A percentile compares a stretch with the other conserved stretches of the same genome.
These are phyloP conservation scores for Wolfiporia cocos DNA, from an alignment of 1,284 basidiomycete species.

Conservation along the genomic window DNA sequence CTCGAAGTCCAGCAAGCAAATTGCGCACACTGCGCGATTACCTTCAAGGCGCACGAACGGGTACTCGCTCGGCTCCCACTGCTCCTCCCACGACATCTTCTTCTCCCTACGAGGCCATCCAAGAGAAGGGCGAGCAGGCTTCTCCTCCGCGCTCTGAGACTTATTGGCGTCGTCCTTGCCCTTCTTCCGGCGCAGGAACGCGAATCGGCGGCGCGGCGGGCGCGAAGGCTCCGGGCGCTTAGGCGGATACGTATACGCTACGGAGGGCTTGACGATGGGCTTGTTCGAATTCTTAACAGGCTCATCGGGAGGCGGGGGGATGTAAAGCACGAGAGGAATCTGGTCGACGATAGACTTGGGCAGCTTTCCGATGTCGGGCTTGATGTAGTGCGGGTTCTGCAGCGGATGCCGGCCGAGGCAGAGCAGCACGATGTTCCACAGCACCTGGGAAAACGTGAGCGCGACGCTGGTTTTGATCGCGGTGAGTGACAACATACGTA, in stretches of 20 bases:
- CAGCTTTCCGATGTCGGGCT: constrained; percentile 71
- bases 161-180: background rate
- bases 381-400: constrained; percentile 63
- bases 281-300: constrained; percentile 17
- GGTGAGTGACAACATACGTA: constrained; percentile 46
- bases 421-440: constrained; percentile 70
- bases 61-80: constrained; percentile 46
- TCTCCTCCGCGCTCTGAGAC: constrained; percentile 13
- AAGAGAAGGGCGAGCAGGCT: no score
- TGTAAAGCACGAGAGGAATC: constrained; percentile 78
- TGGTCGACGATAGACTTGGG: constrained; percentile 62
- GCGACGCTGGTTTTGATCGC: constrained; percentile 7
- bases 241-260: constrained; percentile 54
- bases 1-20: constrained; percentile 78
- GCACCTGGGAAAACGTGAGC: constrained; percentile 38
- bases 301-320: constrained; percentile 65
- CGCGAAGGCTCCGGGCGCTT: constrained; percentile 24
- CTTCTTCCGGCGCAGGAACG: constrained; percentile 32
- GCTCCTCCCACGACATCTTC: constrained; percentile 40
- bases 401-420: constrained; percentile 72
- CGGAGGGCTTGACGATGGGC: constrained; percentile 35
- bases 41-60: constrained; percentile 69
- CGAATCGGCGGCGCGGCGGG: constrained; percentile 39
- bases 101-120: constrained; percentile 19
- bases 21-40: constrained; percentile 76